Percentiles rank a stretch among this genome's conserved stretches.
phyloP scores from a whole-genome alignment of 345 rosid species.

The Populus davidiana region DNA sequence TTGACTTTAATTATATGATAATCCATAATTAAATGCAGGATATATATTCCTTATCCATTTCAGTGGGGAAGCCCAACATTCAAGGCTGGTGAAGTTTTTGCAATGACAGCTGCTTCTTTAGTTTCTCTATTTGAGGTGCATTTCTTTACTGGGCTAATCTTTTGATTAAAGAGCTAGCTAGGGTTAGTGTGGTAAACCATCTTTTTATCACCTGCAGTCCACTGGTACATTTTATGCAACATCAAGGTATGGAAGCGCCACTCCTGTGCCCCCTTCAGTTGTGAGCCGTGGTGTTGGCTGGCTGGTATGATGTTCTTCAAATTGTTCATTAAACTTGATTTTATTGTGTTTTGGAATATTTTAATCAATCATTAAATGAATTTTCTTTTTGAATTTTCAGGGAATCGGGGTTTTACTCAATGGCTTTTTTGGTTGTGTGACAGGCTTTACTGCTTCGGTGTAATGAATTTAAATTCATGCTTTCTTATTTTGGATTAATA shows the following conservation, averaged over 20 bases:
- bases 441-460: slow-evolving; percentile 80
- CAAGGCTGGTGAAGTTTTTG: slow-evolving; percentile 49
- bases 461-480: slow-evolving; percentile 20
- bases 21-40: slow-evolving; percentile 34
- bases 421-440: slow-evolving; percentile 64
- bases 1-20: background rate
- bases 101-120: slow-evolving; percentile 65
- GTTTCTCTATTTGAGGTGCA: slow-evolving; percentile 66
- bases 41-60: slow-evolving; percentile 66
- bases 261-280: slow-evolving; percentile 73
- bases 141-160: background rate
- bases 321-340: no score
- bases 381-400: slow-evolving; percentile 31
- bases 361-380: background rate
- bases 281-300: slow-evolving; percentile 82
- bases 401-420: slow-evolving; percentile 63
- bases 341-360: background rate
- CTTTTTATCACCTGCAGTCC: slow-evolving; percentile 28
- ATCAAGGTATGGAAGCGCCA: slow-evolving; percentile 78
- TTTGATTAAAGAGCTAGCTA: background rate
- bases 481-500: no score
- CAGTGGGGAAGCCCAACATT: slow-evolving; percentile 79
- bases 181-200: background rate
- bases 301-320: slow-evolving; percentile 42
- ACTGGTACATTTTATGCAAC: slow-evolving; percentile 71